Evolutionary conservation across 2,329 filamentous ascomycete genomes (phyloP).

Genomic region (Lecanoromycetidae sp.): DNA sequence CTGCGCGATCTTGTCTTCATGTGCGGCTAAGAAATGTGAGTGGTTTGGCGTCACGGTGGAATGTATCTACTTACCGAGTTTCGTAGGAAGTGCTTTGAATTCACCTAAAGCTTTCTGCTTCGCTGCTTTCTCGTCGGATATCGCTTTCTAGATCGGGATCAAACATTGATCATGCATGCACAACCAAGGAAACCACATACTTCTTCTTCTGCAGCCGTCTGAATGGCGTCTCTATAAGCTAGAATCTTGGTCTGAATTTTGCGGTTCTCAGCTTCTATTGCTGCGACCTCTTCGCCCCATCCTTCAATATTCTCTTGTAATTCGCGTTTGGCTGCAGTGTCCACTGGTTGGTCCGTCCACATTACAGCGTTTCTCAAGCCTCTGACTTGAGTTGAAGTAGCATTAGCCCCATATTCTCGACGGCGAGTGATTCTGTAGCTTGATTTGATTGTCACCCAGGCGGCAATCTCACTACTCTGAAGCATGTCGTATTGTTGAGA

Average conservation of each 20-base stretch:
- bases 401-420: slow-evolving; percentile 65
- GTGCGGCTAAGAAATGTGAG: slow-evolving; percentile 26
- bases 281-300: slow-evolving; percentile 20
- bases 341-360: slow-evolving; percentile 70
- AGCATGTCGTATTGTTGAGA: slow-evolving; percentile 59
- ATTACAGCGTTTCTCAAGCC: slow-evolving; percentile 48
- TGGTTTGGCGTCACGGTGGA: slow-evolving; percentile 4
- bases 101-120: slow-evolving; percentile 54
- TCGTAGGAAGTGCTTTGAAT: slow-evolving; percentile 57
- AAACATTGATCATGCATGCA: slow-evolving; percentile 10
- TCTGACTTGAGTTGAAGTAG: slow-evolving; percentile 56
- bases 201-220: slow-evolving; percentile 29
- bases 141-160: slow-evolving; percentile 28
- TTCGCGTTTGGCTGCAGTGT: slow-evolving; percentile 44
- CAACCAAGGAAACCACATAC: slow-evolving; percentile 22
- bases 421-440: slow-evolving; percentile 56
- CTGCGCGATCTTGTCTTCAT: slow-evolving; percentile 35
- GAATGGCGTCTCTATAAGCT: slow-evolving; percentile 28
- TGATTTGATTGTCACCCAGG: slow-evolving; percentile 58
- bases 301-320: slow-evolving; percentile 41
- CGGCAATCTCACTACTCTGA: slow-evolving; percentile 44
- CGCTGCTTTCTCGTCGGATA: slow-evolving; percentile 52
- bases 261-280: slow-evolving; percentile 22
- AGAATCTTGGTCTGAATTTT: slow-evolving; percentile 20
- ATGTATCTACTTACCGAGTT: slow-evolving; percentile 54